phyloP scores from a whole-genome alignment of 2,329 filamentous ascomycete species.

The Clathrospora elynae region DNA sequence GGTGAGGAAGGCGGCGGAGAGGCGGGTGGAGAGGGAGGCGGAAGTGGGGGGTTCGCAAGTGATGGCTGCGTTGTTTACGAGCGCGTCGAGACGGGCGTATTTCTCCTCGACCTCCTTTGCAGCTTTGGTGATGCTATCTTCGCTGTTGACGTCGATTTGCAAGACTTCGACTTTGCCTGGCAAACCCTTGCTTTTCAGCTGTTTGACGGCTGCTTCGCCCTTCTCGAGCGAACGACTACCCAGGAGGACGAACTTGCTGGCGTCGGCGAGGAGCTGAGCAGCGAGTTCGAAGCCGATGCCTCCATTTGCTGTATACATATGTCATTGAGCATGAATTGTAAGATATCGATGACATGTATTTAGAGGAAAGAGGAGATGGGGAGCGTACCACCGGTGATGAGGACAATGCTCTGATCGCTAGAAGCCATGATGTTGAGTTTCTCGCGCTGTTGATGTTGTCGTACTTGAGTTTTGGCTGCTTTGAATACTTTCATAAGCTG shows the following conservation, averaged over 20 bases:
- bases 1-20: constrained; percentile 31
- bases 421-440: too few species aligned
- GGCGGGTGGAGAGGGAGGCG: constrained; percentile 17
- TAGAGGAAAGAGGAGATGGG: background rate
- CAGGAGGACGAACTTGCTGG: constrained; percentile 35
- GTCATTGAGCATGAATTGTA: too few species aligned
- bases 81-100: constrained; percentile 40
- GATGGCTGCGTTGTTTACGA: constrained; percentile 49
- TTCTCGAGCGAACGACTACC: constrained; percentile 22
- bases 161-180: constrained; percentile 44
- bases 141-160: constrained; percentile 50
- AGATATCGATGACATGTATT: too few species aligned
- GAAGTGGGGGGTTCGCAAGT: constrained; percentile 11
- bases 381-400: constrained; percentile 46
- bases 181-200: constrained; percentile 23
- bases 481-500: too few species aligned
- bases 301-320: constrained; percentile 48
- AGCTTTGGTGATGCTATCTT: constrained; percentile 49
- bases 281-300: constrained; percentile 56
- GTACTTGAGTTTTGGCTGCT: too few species aligned
- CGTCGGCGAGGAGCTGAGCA: constrained; percentile 43
- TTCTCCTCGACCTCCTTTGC: constrained; percentile 29
- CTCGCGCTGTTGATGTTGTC: too few species aligned
- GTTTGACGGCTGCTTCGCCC: constrained; percentile 30
- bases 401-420: constrained; percentile 30